Conservation (phyloP, 2,329 filamentous ascomycete species). For the Nigrograna mackinnonii region DNA sequence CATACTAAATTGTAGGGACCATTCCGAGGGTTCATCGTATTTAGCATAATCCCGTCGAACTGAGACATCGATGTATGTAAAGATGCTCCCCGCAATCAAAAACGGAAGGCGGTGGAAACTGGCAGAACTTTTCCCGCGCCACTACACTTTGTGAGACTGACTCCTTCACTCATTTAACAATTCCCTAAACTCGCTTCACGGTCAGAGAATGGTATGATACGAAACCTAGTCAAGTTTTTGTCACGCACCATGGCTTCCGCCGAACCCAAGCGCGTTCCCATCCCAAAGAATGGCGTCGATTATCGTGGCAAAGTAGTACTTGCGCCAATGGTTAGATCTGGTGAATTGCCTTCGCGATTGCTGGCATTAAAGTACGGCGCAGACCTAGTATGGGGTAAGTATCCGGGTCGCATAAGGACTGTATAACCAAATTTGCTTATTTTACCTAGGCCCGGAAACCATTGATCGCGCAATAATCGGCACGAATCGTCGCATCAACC, state of each 20-base stretch:
- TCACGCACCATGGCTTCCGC: constrained; percentile 1
- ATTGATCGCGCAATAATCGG: constrained; percentile 92
- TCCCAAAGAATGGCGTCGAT: constrained; percentile 86
- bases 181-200: neutral
- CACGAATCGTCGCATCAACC: constrained; percentile 76
- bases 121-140: no score
- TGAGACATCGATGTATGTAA: no score
- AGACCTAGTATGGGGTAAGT: constrained; percentile 90
- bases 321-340: constrained; percentile 97
- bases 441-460: constrained; percentile 76
- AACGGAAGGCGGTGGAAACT: no score
- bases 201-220: neutral
- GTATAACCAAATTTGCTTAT: neutral
- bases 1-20: no score
- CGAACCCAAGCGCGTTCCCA: constrained; percentile 67
- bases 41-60: no score
- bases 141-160: no score
- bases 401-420: constrained; percentile 25
- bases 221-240: neutral
- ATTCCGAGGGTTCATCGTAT: no score
- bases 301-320: constrained; percentile 93
- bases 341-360: constrained; percentile 87
- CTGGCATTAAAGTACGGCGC: constrained; percentile 92
- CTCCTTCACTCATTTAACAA: no score
- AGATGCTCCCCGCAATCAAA: no score